Percentiles rank a stretch among this genome's conserved stretches.
Evolutionary conservation across 2,329 filamentous ascomycete species (phyloP).

Genomic region (Teratosphaeria nubilosa): DNA sequence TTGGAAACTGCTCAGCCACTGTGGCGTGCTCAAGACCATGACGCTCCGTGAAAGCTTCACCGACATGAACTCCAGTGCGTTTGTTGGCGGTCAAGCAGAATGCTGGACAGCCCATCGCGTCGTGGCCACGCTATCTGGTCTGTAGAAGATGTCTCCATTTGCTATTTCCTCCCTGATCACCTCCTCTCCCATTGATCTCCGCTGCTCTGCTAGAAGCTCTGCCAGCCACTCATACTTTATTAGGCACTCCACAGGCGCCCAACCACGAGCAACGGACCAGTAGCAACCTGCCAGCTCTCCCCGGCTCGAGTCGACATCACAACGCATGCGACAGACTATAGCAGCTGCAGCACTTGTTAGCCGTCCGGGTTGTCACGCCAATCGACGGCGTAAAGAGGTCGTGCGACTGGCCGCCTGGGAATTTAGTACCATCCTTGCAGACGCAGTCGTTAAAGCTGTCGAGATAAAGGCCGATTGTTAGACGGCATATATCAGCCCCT

Average conservation of each 20-base stretch:
- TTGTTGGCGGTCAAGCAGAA: neutral
- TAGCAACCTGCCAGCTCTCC: conserved; percentile 1
- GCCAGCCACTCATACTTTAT: neutral
- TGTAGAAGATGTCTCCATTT: neutral
- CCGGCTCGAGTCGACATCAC: neutral
- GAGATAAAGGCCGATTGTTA: neutral
- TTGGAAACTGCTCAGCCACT: neutral
- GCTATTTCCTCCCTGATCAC: neutral
- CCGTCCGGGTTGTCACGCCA: neutral
- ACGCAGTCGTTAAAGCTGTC: neutral
- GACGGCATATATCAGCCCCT: neutral
- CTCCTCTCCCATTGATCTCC: neutral
- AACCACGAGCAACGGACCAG: conserved; percentile 1
- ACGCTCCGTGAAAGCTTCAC: neutral
- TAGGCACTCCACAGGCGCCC: neutral
- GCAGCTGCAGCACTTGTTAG: neutral
- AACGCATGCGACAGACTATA: neutral
- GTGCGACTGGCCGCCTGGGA: neutral
- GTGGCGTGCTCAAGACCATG: neutral
- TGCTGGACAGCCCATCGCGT: neutral
- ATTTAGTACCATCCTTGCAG: neutral
- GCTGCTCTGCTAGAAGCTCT: neutral
- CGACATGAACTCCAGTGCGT: neutral
- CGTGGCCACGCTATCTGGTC: neutral
- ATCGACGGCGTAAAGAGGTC: neutral